phyloP scores from a whole-genome alignment of 2,329 filamentous ascomycete species.

The Acrocalymma vagum region DNA sequence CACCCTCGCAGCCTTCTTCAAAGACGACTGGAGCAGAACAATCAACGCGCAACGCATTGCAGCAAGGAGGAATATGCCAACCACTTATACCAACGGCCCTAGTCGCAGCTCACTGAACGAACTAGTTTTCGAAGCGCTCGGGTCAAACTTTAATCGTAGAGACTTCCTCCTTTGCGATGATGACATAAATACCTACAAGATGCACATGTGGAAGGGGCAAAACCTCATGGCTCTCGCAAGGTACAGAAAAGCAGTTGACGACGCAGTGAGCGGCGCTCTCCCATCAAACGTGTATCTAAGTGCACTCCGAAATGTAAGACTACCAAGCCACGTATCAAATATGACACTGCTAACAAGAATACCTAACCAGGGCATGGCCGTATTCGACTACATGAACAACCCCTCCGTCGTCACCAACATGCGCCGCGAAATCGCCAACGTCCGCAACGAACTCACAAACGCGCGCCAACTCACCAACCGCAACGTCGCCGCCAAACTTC shows the following conservation, averaged over 20 bases:
- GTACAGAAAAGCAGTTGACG: constrained; percentile 1
- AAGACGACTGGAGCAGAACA: too few relatives aligned
- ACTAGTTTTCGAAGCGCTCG: constrained; percentile 9
- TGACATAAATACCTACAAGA: constrained; percentile 7
- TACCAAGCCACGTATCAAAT: too few relatives aligned
- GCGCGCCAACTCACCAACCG: constrained; percentile 3
- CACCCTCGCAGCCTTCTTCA: too few relatives aligned
- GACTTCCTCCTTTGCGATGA: constrained; percentile 9
- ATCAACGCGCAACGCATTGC: too few relatives aligned
- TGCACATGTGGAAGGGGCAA: constrained; percentile 1
- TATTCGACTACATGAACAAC: constrained; percentile 8
- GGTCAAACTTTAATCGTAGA: constrained; percentile 1
- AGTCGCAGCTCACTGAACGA: constrained; percentile 9
- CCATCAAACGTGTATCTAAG: constrained; percentile 5
- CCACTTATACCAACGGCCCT: too few relatives aligned
- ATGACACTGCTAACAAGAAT: too few relatives aligned
- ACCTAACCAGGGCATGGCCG: too few relatives aligned
- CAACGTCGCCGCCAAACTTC: too few relatives aligned
- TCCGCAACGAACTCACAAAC: constrained; percentile 6
- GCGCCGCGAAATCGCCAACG: constrained; percentile 3
- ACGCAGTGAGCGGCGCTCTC: background rate
- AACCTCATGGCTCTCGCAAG: background rate
- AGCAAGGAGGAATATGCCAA: too few relatives aligned
- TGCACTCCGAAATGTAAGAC: background rate
- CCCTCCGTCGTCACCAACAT: constrained; percentile 1